Conservation (phyloP, 805 yeast species). For the Maudiozyma bulderi region DNA sequence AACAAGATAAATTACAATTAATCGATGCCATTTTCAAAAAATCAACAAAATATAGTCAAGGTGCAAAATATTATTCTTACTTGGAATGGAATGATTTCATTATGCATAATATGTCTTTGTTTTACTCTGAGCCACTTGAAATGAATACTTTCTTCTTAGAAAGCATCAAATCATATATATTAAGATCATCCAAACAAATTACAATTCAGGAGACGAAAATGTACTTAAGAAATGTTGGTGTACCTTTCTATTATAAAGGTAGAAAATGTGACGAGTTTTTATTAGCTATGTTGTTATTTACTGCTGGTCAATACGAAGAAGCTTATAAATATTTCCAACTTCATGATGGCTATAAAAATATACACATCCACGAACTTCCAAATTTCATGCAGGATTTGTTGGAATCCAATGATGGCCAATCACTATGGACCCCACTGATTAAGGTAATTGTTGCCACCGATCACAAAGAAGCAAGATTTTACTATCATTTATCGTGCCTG, state of each 20-base stretch:
- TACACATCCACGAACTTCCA: constrained; percentile 12
- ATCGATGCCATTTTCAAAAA: constrained; percentile 12
- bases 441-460: constrained; percentile 10
- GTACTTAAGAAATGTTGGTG: constrained; percentile 13
- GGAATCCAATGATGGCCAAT: constrained; percentile 1
- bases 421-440: constrained; percentile 19
- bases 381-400: constrained; percentile 10
- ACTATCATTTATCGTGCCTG: constrained; percentile 20
- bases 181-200: constrained; percentile 3
- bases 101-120: constrained; percentile 7
- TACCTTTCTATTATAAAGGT: constrained; percentile 15
- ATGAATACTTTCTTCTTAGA: constrained; percentile 15
- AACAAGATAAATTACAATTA: constrained; percentile 16
- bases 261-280: constrained; percentile 20
- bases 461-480: constrained; percentile 14
- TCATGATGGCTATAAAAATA: constrained; percentile 16
- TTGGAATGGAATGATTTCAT: constrained; percentile 16
- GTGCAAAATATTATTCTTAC: constrained; percentile 19
- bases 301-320: constrained; percentile 17
- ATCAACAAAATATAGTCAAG: constrained; percentile 18
- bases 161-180: constrained; percentile 13
- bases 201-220: constrained; percentile 2
- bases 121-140: constrained; percentile 9
- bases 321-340: constrained; percentile 21
- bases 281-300: constrained; percentile 19